Base-by-base conservation (phyloP, 148 eudicot genomes). In the Camellia japonica region DNA sequence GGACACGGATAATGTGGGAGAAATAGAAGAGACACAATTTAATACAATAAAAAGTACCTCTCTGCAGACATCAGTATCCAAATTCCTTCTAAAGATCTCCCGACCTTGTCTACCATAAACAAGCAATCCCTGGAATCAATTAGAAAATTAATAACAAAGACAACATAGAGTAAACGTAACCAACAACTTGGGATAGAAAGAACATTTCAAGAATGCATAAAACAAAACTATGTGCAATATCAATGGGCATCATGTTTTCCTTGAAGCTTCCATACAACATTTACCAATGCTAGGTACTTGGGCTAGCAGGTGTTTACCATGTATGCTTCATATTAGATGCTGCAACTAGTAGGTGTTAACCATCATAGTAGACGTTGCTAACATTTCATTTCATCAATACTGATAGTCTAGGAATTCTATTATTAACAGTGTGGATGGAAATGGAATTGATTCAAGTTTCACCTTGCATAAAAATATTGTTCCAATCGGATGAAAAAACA, bases 21-120 rank as follows among this genome's bases (percentile, higher is more conserved):
- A 30, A 30, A 30, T 30, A 30, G 38, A 30, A 30, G 38, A 30
- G 38, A 30, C 38, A 30, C 38, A 30, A 0, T 30, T 30, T 30
- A 30, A 30, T 30, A 30, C 1, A 30, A 30, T 30, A 41, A 47
- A 43, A 3, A 58, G 70, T 84, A 95, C 99, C 97, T 95, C 89
- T 82, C 87, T 88, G 90, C 97, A 95, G 78, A 95, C 84, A 75
- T 76, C 54, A 70, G 90, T 89, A 87, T 93, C 93, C 82, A 95
- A 87, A 82, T 81, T 90, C 80, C 90, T 88, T 87, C 95, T 88
- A 69, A 84, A 90, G 73, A 95, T 93, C 88, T 95, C 99, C 72
- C 82, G 91, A 68, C 99, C 99, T 89, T 93, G 91, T 80, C 63
- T 92, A 80, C 97, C 99, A 86, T 95, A 95, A 59, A 95, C 97